A percentile compares a stretch with the other conserved stretches of the same genome.
Conservation (phyloP, 1,284 basidiomycete species). For the Cutaneotrichosporon sp. region DNA sequence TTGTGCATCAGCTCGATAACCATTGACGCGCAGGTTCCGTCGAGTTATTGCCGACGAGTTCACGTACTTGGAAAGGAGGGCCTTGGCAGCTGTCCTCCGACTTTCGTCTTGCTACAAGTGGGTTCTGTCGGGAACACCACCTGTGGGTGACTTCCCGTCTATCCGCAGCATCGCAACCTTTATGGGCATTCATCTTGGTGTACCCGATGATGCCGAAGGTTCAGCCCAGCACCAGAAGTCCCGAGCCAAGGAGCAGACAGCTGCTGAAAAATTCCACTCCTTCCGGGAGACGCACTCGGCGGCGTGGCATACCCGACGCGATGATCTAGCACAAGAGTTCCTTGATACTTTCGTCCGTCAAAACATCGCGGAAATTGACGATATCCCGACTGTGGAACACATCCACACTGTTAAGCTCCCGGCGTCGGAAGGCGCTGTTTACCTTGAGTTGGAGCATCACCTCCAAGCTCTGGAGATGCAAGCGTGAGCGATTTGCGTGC, state of each 20-base stretch:
- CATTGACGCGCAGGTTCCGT: slow-evolving; percentile 53
- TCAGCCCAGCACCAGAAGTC: slow-evolving; percentile 68
- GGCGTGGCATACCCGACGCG: slow-evolving; percentile 85
- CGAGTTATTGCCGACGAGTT: slow-evolving; percentile 91
- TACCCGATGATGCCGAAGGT: slow-evolving; percentile 83
- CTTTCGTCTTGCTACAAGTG: slow-evolving; percentile 75
- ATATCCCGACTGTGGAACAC: slow-evolving; percentile 74
- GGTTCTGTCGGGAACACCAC: slow-evolving; percentile 95
- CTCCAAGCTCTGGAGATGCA: slow-evolving; percentile 55
- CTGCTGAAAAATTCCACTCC: slow-evolving; percentile 88
- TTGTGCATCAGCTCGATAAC: neutral
- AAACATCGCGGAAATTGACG: slow-evolving; percentile 95
- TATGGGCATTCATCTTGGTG: slow-evolving; percentile 76
- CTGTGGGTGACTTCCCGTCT: slow-evolving; percentile 82
- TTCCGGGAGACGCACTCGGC: slow-evolving; percentile 89
- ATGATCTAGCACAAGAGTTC: slow-evolving; percentile 77
- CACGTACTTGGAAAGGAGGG: slow-evolving; percentile 79
- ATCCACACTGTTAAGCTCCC: slow-evolving; percentile 69
- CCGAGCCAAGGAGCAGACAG: slow-evolving; percentile 75
- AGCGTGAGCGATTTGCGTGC: slow-evolving; percentile 27
- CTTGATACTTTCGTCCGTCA: slow-evolving; percentile 78
- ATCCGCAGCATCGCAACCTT: slow-evolving; percentile 75
- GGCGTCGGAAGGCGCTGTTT: slow-evolving; percentile 89
- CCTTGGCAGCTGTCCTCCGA: slow-evolving; percentile 70
- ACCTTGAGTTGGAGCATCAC: slow-evolving; percentile 92